Evolutionary conservation across 441 rosid genomes (phyloP).

Genomic region (Bruguiera hainesii): DNA sequence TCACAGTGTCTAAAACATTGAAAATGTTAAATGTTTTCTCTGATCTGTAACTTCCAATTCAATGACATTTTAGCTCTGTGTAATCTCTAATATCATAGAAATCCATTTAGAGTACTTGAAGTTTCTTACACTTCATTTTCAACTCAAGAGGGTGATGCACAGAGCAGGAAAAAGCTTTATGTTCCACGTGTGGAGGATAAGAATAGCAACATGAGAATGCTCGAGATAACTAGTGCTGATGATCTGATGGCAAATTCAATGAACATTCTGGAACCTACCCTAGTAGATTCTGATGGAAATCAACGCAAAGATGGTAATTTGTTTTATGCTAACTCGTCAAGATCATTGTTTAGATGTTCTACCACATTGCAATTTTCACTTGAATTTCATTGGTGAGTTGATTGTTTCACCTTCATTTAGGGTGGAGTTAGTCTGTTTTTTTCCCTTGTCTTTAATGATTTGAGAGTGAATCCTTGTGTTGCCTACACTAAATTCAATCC

Average conservation of each 20-base stretch:
- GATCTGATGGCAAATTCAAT: conserved; percentile 82
- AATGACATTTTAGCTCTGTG: not conserved
- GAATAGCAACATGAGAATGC: conserved; percentile 85
- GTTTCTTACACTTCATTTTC: conserved; percentile 10
- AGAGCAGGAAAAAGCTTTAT: conserved; percentile 55
- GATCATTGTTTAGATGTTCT: no score
- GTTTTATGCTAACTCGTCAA: not conserved
- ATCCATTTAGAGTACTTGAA: not conserved
- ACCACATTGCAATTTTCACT: not conserved
- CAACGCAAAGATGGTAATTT: conserved; percentile 75
- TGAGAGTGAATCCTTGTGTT: not conserved
- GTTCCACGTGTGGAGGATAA: conserved; percentile 91
- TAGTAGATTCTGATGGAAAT: conserved; percentile 61
- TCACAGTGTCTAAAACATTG: no score
- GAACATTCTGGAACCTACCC: conserved; percentile 88
- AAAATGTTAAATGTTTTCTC: not conserved
- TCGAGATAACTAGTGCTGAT: conserved; percentile 58
- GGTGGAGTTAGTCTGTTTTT: not conserved
- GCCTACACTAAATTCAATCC: not conserved
- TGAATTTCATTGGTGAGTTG: not conserved
- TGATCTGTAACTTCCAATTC: not conserved
- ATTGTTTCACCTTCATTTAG: not conserved
- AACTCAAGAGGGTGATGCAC: conserved; percentile 19
- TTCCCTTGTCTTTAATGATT: not conserved
- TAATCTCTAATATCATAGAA: not conserved